Evolutionary conservation across 805 yeast genomes (phyloP), one percentile per base, ranked within the genome.

Genomic region (Ogataea sp.): DNA sequence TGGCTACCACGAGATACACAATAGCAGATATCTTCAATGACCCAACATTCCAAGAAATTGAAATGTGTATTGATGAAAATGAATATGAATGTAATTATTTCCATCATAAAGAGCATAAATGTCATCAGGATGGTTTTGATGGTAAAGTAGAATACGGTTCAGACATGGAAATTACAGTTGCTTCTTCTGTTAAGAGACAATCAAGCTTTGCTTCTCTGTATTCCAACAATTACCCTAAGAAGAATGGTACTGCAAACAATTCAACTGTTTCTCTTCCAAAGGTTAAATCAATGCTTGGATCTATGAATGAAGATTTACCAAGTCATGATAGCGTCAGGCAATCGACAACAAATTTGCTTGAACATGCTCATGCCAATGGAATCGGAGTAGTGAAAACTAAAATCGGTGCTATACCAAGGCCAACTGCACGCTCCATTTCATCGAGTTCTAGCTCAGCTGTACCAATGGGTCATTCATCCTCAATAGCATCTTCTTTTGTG

Each of bases 41-140:
- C 50, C 81, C 84, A 2, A 80, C 85, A 75, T 83, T 83, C 55
- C 63, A 61, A 31, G 48, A 60, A 10, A 64, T 82, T 40, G 87
- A 80, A 49, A 75, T 78, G 68, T 83, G 93, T 57, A 48, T 74
- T 23, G 67, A 69, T 48, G 85, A 79, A 53, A 51, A 48, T 36
- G 51, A 51, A 13, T 49, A 52, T 32, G 58, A 48, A 28, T 58
- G 61, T 44, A 46, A 40, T 34, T 46, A 39, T 23, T 44, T 26
- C 26, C 45, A 43, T 38, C 43, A 39, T 20, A 38, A 42, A 20
- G 43, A 39, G 16, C 37, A 15, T 27, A 24, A 23, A 24, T 25
- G 31, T 10, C 33, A 30, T 4, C 48, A 44, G 23, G 43, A 45
- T 2, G 34, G 41, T 21, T 42, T 44, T 40, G 28, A 47, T 20